Evolutionary conservation across 352 stramenopile species (phyloP).

Genomic region (Pythium rhizo-oryzae): DNA sequence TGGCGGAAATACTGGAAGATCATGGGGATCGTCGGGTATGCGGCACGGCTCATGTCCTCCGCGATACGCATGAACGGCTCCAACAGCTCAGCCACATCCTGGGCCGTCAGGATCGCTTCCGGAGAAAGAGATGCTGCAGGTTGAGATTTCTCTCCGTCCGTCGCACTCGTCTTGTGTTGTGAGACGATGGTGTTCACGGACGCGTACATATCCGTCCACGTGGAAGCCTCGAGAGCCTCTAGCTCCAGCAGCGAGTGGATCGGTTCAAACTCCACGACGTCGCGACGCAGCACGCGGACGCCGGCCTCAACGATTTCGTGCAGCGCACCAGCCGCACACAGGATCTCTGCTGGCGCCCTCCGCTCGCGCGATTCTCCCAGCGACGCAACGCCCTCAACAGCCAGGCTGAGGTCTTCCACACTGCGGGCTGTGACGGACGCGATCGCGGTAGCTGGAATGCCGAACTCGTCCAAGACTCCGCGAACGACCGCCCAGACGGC

Average conservation of each 20-base stretch:
- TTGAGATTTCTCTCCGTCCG: not conserved
- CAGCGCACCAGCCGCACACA: constrained; percentile 16
- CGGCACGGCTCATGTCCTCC: constrained; percentile 12
- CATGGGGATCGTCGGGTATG: constrained; percentile 24
- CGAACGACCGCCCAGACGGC: not conserved
- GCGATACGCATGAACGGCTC: constrained; percentile 22
- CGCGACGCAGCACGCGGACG: not conserved
- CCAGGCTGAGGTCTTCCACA: not conserved
- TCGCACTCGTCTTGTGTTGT: not conserved
- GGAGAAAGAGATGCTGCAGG: not conserved
- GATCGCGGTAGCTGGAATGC: not conserved
- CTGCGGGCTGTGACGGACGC: constrained; percentile 2
- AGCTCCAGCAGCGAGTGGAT: not conserved
- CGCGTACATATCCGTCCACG: constrained; percentile 9
- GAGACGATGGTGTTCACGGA: not conserved
- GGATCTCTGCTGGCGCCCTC: not conserved
- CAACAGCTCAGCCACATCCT: not conserved
- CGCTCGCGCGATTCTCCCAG: not conserved
- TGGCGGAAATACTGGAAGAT: constrained; percentile 26
- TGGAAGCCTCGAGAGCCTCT: not conserved
- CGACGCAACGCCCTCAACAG: not conserved
- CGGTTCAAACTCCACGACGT: not conserved
- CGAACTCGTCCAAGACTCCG: constrained; percentile 21
- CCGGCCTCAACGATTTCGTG: not conserved
- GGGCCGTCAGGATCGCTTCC: not conserved